Evolutionary conservation across 768 basidiomycete species (phyloP).

Genomic region (Cytidiella melzeri): DNA sequence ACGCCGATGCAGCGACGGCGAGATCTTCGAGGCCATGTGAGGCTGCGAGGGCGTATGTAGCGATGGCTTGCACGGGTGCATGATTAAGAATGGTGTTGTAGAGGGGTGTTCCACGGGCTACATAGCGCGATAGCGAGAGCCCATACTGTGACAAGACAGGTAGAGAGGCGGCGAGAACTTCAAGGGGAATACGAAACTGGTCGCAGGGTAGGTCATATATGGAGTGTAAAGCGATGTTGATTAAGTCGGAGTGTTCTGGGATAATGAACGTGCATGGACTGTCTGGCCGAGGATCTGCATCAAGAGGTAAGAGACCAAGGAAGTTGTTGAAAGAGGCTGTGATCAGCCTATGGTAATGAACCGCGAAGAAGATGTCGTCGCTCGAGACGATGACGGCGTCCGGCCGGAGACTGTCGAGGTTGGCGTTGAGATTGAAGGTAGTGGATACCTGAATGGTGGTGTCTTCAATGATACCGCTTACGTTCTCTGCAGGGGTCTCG

Average conservation of each 20-base stretch:
- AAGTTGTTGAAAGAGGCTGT: constrained; percentile 59
- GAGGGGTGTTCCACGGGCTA: constrained; percentile 42
- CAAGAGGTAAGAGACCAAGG: constrained; percentile 44
- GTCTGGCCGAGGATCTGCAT: constrained; percentile 26
- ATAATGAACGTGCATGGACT: constrained; percentile 48
- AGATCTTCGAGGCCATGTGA: constrained; percentile 65
- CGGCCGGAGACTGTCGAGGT: constrained; percentile 44
- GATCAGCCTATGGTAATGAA: no score
- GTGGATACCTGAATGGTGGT: no score
- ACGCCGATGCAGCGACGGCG: no score
- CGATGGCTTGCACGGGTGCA: constrained; percentile 62
- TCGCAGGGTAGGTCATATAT: constrained; percentile 68
- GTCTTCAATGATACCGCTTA: neutral
- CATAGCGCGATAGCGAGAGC: constrained; percentile 39
- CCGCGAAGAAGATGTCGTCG: constrained; percentile 82
- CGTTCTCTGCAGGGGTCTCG: no score
- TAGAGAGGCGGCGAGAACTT: constrained; percentile 50
- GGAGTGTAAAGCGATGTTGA: constrained; percentile 70
- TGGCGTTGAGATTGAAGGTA: no score
- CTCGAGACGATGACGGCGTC: constrained; percentile 63
- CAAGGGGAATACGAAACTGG: constrained; percentile 66
- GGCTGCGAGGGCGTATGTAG: constrained; percentile 68
- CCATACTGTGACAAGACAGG: constrained; percentile 55
- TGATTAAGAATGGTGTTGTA: constrained; percentile 64
- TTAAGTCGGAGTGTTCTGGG: constrained; percentile 50